Percentiles rank a stretch among this genome's conserved stretches.
Evolutionary conservation across 768 basidiomycete genomes (phyloP).

Genomic region (Dacryopinax primogenitus): DNA sequence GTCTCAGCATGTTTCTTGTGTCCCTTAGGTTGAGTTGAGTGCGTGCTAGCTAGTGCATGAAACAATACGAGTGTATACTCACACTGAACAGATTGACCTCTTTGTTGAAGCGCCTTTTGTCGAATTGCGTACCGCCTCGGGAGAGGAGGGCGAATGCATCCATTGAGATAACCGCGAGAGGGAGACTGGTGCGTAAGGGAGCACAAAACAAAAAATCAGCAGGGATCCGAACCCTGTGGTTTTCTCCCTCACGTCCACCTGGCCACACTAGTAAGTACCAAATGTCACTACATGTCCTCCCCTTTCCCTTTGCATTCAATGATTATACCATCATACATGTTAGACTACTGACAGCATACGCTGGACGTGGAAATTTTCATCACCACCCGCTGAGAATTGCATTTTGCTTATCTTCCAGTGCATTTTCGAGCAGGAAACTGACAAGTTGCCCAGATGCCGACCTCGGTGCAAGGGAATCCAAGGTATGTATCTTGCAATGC

Average conservation of each 20-base stretch:
- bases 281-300: too few species aligned
- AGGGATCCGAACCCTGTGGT: too few species aligned
- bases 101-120: constrained; percentile 57
- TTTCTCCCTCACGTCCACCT: too few species aligned
- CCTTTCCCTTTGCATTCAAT: neutral
- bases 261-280: too few species aligned
- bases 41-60: too few species aligned
- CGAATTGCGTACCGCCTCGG: constrained; percentile 68
- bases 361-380: neutral
- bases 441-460: neutral
- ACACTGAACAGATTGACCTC: constrained; percentile 66
- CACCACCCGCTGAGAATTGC: neutral
- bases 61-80: neutral
- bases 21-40: too few species aligned
- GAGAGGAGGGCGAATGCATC: constrained; percentile 85
- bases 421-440: neutral
- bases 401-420: neutral
- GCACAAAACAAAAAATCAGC: neutral
- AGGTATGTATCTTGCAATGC: neutral
- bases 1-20: constrained; percentile 13
- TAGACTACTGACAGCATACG: constrained; percentile 6
- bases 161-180: too few species aligned
- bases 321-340: neutral
- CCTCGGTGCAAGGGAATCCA: neutral
- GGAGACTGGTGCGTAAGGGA: neutral